Evolutionary conservation across 2,329 filamentous ascomycete species (phyloP).

Genomic region (Albophoma yamanashiensis): DNA sequence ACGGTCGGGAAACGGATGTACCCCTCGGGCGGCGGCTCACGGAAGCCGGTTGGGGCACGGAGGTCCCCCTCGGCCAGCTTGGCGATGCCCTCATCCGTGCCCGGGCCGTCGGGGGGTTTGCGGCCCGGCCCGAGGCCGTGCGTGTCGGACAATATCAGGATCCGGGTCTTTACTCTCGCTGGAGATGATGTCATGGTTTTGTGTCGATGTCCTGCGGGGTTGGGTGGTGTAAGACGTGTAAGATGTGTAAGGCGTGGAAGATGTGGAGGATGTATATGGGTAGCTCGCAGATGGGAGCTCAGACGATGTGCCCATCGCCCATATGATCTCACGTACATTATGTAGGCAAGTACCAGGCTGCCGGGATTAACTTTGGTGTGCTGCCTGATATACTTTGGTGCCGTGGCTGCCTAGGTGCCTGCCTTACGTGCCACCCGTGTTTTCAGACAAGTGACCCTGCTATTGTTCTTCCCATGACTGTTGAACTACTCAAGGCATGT

Average conservation of each 20-base stretch:
- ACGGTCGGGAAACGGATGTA: constrained; percentile 12
- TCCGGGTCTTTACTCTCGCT: constrained; percentile 20
- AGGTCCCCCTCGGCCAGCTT: constrained; percentile 11
- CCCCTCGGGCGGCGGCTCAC: constrained; percentile 11
- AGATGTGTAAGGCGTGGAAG: no score
- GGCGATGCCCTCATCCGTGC: constrained; percentile 8
- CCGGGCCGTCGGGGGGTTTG: constrained; percentile 5
- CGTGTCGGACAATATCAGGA: constrained; percentile 29
- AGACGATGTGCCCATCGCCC: not conserved
- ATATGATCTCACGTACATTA: no score
- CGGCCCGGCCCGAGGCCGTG: constrained; percentile 15
- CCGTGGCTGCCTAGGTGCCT: no score
- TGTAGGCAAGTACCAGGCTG: no score
- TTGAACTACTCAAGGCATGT: no score
- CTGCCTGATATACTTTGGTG: no score
- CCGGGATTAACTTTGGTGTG: no score
- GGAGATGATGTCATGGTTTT: not conserved
- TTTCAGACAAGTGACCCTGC: no score
- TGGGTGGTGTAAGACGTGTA: no score
- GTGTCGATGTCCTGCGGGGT: not conserved
- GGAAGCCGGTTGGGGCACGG: constrained; percentile 14
- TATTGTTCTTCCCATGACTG: no score
- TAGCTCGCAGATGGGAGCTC: not conserved
- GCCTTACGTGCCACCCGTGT: no score
- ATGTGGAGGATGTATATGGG: not conserved